Evolutionary conservation across 2,329 filamentous ascomycete genomes (phyloP).

Genomic region (Aureobasidium lini): DNA sequence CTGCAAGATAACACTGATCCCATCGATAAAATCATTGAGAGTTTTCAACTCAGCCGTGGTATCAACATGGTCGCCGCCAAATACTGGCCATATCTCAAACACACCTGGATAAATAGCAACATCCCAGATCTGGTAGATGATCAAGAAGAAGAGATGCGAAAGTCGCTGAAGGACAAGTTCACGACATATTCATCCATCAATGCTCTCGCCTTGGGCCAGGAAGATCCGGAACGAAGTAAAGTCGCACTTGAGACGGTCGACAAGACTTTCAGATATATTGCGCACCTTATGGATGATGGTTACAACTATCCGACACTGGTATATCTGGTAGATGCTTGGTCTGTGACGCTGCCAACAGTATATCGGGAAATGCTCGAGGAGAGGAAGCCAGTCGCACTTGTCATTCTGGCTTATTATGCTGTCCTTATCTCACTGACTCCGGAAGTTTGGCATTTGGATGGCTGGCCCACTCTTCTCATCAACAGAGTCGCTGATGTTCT

Average conservation of each 20-base stretch:
- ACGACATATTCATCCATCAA: neutral
- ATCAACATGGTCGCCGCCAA: neutral
- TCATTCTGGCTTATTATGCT: slow-evolving; percentile 1
- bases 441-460: neutral
- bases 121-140: neutral
- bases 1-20: neutral
- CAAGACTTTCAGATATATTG: neutral
- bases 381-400: neutral
- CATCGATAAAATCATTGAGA: neutral
- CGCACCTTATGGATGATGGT: neutral
- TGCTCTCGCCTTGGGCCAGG: neutral
- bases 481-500: neutral
- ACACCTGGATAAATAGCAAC: neutral
- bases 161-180: neutral
- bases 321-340: neutral
- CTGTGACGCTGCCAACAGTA: neutral
- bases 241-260: neutral
- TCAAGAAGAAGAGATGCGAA: neutral
- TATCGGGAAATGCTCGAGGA: neutral
- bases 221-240: neutral
- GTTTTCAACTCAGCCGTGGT: neutral
- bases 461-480: neutral
- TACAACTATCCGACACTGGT: too few relatives aligned
- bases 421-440: neutral
- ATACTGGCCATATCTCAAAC: neutral